A percentile compares a stretch with the other conserved stretches of the same genome.
Evolutionary conservation across 2,329 filamentous ascomycete genomes (phyloP).

Genomic region (Nemania sp.): DNA sequence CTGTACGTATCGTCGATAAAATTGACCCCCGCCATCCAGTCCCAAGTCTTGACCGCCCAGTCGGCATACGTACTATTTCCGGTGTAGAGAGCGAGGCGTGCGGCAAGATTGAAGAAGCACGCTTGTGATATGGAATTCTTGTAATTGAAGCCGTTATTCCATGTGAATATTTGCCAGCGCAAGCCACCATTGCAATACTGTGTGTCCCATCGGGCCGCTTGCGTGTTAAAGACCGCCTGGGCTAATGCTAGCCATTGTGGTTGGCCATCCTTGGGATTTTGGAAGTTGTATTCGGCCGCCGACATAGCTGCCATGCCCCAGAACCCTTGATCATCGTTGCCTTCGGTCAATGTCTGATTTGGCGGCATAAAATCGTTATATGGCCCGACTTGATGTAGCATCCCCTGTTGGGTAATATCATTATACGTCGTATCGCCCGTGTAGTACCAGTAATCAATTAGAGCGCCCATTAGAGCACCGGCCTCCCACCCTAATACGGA

Average conservation of each 20-base stretch:
- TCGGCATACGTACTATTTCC: slow-evolving; percentile 80
- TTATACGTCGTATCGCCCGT: slow-evolving; percentile 81
- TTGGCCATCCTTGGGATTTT: slow-evolving; percentile 65
- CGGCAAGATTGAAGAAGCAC: slow-evolving; percentile 71
- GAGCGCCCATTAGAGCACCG: slow-evolving; percentile 76
- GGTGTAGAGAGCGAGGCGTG: slow-evolving; percentile 81
- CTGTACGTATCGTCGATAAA: slow-evolving; percentile 71
- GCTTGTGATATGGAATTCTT: slow-evolving; percentile 75
- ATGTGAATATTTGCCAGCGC: slow-evolving; percentile 86
- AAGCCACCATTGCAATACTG: slow-evolving; percentile 78
- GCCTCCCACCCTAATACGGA: slow-evolving; percentile 73
- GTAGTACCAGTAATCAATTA: slow-evolving; percentile 89
- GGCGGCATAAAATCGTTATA: slow-evolving; percentile 82
- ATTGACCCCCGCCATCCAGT: slow-evolving; percentile 71
- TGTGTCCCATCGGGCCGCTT: slow-evolving; percentile 78
- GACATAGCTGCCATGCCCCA: slow-evolving; percentile 79
- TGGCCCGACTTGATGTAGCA: slow-evolving; percentile 80
- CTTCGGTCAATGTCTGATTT: slow-evolving; percentile 75
- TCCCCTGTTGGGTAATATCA: slow-evolving; percentile 71
- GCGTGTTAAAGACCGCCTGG: slow-evolving; percentile 84
- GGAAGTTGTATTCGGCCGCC: slow-evolving; percentile 77
- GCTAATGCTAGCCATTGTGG: slow-evolving; percentile 79
- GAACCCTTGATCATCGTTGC: slow-evolving; percentile 82
- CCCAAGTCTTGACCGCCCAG: slow-evolving; percentile 80
- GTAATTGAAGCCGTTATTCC: slow-evolving; percentile 85